Conservation (phyloP, 78 protist species). For the Chrysochromulina parva region DNA sequence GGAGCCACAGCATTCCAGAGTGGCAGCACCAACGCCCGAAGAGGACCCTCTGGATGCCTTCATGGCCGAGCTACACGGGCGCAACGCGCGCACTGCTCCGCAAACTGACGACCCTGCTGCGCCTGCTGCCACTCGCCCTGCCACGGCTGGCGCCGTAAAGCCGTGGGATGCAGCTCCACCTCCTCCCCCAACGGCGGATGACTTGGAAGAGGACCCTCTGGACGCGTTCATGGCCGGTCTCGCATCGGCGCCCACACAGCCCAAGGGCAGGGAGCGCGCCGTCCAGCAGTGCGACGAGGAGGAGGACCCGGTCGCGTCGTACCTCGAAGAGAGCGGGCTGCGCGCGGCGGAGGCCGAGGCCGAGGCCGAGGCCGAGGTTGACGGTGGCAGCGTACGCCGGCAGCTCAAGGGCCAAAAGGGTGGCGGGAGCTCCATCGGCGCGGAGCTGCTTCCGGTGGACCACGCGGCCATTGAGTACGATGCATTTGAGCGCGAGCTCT, state of each 20-base stretch:
- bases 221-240: conserved; percentile 26
- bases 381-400: background rate
- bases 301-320: background rate
- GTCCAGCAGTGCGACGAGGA: background rate
- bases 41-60: conserved; percentile 14
- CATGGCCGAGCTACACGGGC: background rate
- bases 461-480: background rate
- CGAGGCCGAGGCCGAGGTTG: background rate
- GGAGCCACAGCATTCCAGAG: background rate
- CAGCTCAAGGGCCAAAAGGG: conserved; percentile 21
- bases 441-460: background rate
- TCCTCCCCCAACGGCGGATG: background rate
- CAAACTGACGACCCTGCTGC: background rate
- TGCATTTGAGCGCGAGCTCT: background rate
- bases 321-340: background rate
- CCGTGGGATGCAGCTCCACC: no score
- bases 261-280: background rate
- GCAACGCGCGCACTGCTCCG: background rate
- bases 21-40: background rate
- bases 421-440: no score
- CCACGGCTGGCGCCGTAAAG: background rate
- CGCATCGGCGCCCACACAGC: background rate
- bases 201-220: background rate
- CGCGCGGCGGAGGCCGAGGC: background rate
- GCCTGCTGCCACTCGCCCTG: background rate